phyloP scores from a whole-genome alignment of 176 grass and related monocot genomes.

The Metroxylon sagu region DNA sequence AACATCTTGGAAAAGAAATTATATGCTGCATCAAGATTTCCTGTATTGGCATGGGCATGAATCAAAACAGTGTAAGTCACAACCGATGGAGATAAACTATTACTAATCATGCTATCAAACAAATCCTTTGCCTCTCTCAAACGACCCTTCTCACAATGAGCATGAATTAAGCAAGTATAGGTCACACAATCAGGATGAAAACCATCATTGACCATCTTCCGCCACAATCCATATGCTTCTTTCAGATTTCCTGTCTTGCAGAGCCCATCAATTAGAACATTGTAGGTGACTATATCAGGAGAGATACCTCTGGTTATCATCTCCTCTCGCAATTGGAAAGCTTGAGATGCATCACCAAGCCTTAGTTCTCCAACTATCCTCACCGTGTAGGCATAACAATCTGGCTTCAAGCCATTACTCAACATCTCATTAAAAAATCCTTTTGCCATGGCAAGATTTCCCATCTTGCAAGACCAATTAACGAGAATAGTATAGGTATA shows the following conservation, averaged over 20 bases:
- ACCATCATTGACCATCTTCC: constrained; percentile 50
- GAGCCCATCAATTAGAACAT: constrained; percentile 67
- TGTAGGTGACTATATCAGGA: constrained; percentile 52
- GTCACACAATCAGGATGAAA: constrained; percentile 61
- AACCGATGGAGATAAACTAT: constrained; percentile 39
- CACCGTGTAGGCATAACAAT: constrained; percentile 59
- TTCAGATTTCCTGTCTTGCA: constrained; percentile 62
- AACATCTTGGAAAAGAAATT: constrained; percentile 42
- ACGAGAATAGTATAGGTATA: constrained; percentile 70
- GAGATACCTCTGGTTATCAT: constrained; percentile 44
- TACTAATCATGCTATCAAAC: constrained; percentile 37
- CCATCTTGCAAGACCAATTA: constrained; percentile 48
- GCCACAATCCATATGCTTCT: constrained; percentile 37
- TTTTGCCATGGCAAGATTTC: constrained; percentile 36
- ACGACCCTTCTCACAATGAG: constrained; percentile 40
- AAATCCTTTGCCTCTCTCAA: constrained; percentile 47
- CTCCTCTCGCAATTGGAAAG: constrained; percentile 52
- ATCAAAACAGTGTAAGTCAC: constrained; percentile 68
- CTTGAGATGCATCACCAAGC: constrained; percentile 30
- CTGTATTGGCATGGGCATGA: constrained; percentile 44
- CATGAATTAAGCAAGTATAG: constrained; percentile 83
- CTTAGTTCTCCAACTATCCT: constrained; percentile 40
- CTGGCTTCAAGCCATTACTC: constrained; percentile 31
- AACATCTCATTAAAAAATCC: constrained; percentile 63
- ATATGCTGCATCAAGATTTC: constrained; percentile 50